These are phyloP conservation scores for Phytophthora crassamura DNA, from an alignment of 352 stramenopile genomes.

Conservation along the genomic window DNA sequence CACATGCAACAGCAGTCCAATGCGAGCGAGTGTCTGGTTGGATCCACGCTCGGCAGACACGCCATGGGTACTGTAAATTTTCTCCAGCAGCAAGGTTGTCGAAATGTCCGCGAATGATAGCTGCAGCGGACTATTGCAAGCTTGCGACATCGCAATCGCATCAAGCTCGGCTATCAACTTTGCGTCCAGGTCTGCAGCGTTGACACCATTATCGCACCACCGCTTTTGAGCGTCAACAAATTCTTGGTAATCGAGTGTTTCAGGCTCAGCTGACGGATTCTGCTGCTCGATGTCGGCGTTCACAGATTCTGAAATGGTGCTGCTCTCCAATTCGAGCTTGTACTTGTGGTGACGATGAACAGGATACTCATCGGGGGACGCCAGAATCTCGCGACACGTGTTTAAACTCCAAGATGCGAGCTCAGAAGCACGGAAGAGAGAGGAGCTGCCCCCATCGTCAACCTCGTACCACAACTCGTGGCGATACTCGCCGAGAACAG, in stretches of 20 bases:
- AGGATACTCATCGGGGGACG: slow-evolving; percentile 50
- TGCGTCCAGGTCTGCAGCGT: slow-evolving; percentile 21
- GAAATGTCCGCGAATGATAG: slow-evolving; percentile 47
- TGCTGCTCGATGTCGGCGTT: slow-evolving; percentile 1
- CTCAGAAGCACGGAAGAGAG: slow-evolving; percentile 13
- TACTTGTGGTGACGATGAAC: slow-evolving; percentile 43
- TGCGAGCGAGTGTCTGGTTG: slow-evolving; percentile 32
- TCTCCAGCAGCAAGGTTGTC: slow-evolving; percentile 34
- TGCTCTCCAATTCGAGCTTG: slow-evolving; percentile 21
- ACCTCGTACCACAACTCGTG: slow-evolving; percentile 80
- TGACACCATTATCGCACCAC: slow-evolving; percentile 15
- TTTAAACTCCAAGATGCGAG: slow-evolving; percentile 57
- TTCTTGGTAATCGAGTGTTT: slow-evolving; percentile 17
- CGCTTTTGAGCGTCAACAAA: slow-evolving; percentile 28
- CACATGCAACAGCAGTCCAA: slow-evolving; percentile 48
- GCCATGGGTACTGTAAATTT: slow-evolving; percentile 2
- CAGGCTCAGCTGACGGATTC: background rate
- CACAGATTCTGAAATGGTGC: background rate
- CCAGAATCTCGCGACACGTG: slow-evolving; percentile 55
- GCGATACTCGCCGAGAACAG: slow-evolving; percentile 63
- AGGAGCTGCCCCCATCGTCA: slow-evolving; percentile 20
- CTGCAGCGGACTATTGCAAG: slow-evolving; percentile 13
- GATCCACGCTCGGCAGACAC: background rate
- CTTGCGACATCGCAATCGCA: slow-evolving; percentile 29
- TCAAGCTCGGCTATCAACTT: slow-evolving; percentile 40